A percentile compares a stretch with the other conserved stretches of the same genome.
phyloP scores from a whole-genome alignment of 768 basidiomycete species.

The Scleroderma citrinum region DNA sequence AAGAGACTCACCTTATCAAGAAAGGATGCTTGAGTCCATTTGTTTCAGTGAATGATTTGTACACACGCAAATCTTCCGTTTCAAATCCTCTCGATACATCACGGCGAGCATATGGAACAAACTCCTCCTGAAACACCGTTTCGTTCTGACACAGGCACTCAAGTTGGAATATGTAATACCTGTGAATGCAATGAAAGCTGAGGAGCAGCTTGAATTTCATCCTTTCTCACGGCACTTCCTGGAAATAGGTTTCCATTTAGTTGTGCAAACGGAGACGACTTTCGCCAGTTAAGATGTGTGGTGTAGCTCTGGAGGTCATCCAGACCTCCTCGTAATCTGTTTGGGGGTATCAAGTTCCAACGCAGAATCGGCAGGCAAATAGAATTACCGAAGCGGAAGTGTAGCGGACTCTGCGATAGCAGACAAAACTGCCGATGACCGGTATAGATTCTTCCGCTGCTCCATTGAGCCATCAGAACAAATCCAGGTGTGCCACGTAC shows the following conservation, averaged over 20 bases:
- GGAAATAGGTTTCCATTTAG: slow-evolving; percentile 51
- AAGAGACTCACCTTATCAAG: slow-evolving; percentile 33
- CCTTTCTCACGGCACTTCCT: slow-evolving; percentile 22
- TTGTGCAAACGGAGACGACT: slow-evolving; percentile 47
- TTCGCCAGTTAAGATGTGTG: slow-evolving; percentile 47
- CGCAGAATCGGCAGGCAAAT: not conserved
- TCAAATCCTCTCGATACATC: slow-evolving; percentile 61
- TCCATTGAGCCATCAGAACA: slow-evolving; percentile 6
- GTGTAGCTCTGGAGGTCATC: slow-evolving; percentile 41
- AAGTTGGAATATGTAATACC: slow-evolving; percentile 11
- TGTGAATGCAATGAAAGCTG: slow-evolving; percentile 35
- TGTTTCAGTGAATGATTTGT: slow-evolving; percentile 35
- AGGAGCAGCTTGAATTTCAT: slow-evolving; percentile 26
- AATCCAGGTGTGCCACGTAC: slow-evolving; percentile 19
- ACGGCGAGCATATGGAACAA: slow-evolving; percentile 34
- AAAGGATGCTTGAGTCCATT: slow-evolving; percentile 26
- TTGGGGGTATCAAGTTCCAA: not conserved
- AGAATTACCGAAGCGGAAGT: slow-evolving; percentile 51
- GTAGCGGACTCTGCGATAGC: slow-evolving; percentile 54
- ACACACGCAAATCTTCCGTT: slow-evolving; percentile 27
- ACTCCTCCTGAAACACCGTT: slow-evolving; percentile 11
- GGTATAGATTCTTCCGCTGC: slow-evolving; percentile 37
- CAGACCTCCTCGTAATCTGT: slow-evolving; percentile 30
- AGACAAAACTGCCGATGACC: slow-evolving; percentile 53
- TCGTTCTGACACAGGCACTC: not conserved